Evolutionary conservation across 164 flowering plant genomes (phyloP).

Genomic region (Houttuynia cordata): DNA sequence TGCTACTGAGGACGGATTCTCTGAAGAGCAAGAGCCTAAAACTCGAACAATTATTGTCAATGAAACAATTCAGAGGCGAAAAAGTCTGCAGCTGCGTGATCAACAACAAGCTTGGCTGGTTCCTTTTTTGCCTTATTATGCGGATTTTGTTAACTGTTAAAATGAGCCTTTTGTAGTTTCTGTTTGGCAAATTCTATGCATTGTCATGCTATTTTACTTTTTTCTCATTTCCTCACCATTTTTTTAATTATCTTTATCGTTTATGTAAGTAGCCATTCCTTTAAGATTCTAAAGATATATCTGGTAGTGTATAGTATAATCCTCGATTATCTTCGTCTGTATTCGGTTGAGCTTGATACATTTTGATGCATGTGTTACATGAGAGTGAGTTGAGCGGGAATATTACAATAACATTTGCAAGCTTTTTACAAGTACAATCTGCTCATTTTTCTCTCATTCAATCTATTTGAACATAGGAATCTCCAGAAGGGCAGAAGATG

Average conservation of each 20-base stretch:
- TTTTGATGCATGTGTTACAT: too few species aligned
- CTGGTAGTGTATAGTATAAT: neutral
- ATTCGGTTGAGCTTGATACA: too few species aligned
- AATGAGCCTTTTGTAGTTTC: too few species aligned
- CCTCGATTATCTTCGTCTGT: too few species aligned
- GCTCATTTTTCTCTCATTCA: neutral
- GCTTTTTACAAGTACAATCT: neutral
- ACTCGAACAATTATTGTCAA: slow-evolving; percentile 28
- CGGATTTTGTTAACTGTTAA: neutral
- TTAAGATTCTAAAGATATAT: neutral
- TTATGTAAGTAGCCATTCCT: neutral
- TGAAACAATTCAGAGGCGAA: slow-evolving; percentile 46
- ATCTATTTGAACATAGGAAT: slow-evolving; percentile 33
- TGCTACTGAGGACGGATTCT: slow-evolving; percentile 56
- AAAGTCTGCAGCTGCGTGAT: slow-evolving; percentile 50
- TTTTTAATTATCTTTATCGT: too few species aligned
- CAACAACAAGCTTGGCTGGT: slow-evolving; percentile 91
- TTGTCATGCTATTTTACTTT: too few species aligned
- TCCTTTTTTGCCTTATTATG: neutral
- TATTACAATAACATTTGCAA: too few species aligned
- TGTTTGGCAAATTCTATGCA: too few species aligned
- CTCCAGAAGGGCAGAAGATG: slow-evolving; percentile 62
- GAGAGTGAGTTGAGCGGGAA: neutral
- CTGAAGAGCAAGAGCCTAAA: slow-evolving; percentile 53
- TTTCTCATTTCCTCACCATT: too few species aligned